Evolutionary conservation across 2,329 filamentous ascomycete genomes (phyloP).

Genomic region (Fusarium udum): DNA sequence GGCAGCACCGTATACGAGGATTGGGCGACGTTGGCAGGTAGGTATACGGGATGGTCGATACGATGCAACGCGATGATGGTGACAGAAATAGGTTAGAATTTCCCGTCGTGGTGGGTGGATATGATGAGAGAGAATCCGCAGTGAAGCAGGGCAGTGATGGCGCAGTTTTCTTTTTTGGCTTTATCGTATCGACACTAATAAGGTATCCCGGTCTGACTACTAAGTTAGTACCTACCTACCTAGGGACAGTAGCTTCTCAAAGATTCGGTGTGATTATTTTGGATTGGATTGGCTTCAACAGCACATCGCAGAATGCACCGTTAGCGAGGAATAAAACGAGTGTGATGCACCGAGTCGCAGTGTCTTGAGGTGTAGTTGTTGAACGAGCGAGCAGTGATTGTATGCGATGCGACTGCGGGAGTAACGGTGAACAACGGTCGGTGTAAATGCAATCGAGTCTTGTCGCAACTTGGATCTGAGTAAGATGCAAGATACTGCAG

Average conservation of each 20-base stretch:
- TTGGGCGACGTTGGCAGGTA: constrained; percentile 4
- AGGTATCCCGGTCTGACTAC: constrained; percentile 8
- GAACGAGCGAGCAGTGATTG: background rate
- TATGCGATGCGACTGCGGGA: constrained; percentile 16
- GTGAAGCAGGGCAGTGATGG: constrained; percentile 24
- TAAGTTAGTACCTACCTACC: no score
- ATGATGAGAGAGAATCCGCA: constrained; percentile 24
- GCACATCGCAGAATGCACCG: background rate
- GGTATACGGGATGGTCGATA: constrained; percentile 9
- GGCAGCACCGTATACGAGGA: constrained; percentile 19
- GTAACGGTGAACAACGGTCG: constrained; percentile 11
- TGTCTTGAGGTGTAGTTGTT: background rate
- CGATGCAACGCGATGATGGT: background rate
- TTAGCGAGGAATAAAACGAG: background rate
- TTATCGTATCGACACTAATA: constrained; percentile 6
- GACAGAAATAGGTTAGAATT: constrained; percentile 19
- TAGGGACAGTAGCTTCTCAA: constrained; percentile 2
- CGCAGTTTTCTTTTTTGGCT: constrained; percentile 19
- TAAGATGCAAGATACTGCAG: constrained; percentile 8
- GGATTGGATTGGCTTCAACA: background rate
- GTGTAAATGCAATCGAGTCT: constrained; percentile 17
- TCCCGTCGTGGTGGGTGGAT: constrained; percentile 5
- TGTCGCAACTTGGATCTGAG: constrained; percentile 17
- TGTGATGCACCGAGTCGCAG: background rate
- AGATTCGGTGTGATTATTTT: constrained; percentile 19